Evolutionary conservation across 2,329 filamentous ascomycete species (phyloP), one percentile per base, ranked within the genome.

Genomic region (Alternaria sp.): DNA sequence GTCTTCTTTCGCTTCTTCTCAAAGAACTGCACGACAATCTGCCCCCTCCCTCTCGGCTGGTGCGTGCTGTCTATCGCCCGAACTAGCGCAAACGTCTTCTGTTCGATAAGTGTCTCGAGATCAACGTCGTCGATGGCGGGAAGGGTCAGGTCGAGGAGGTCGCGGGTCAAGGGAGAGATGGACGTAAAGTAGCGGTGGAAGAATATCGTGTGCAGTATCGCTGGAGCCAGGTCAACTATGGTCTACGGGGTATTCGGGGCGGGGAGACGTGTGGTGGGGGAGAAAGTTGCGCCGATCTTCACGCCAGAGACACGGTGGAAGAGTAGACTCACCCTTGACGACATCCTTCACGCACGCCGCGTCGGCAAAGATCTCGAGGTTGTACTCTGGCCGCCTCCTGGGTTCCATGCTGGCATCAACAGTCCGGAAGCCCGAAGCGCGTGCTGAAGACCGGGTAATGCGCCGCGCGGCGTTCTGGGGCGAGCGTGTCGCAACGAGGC

Each of bases 171-270:
- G 6, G 96, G 95, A 45, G 88, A 85, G 72, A 97, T 87, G 62
- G 93, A 90, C 61, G 93, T 93, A 85, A 98, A 97, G 87, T 95
- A 97, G 76, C 96, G 92, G 84, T 97, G 94, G 87, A 98, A 98
- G 88, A 98, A 99, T 80, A 98, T 97, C 55, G 94, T 96, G 81
- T 97, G 94, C 54, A 98, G 87, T 79, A 97, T 92, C 68, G 92
- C 95, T 97, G 74, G 44, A 18, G 51, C 23, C 18, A 41, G 26
- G 58, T 74, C 53, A 68, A 58, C 58, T 47, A 25, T 53, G 56
- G 50, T 53, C 61, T 47, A 58, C 61, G 47, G 62, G 20, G 18
- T 49, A 26, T 41, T 26, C 54, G 53, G 49, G 59, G 59, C 51
- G 69, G 61, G 61, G 37, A 43, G 41, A 58, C 64, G 55, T 33